A percentile compares a stretch with the other conserved stretches of the same genome.
Conservation (phyloP, 208 protist genomes). For the Acanthamoeba sp. region DNA sequence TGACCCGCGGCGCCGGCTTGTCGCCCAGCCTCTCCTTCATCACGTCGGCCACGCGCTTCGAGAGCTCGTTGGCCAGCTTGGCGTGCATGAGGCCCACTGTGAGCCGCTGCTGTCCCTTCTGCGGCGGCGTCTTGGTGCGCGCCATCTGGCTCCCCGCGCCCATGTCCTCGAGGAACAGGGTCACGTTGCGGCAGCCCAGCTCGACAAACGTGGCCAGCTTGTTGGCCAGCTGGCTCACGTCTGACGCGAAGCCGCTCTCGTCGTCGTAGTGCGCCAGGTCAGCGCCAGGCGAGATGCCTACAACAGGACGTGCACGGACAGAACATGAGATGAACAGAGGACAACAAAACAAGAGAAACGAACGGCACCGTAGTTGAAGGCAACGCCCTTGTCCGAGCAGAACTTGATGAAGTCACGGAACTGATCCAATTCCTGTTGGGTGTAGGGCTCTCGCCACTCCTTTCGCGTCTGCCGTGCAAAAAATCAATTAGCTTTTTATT, state of each 20-base stretch:
- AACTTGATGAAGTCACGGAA: conserved; percentile 37
- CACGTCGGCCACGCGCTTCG: neutral
- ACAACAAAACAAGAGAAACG: neutral
- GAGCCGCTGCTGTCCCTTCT: conserved; percentile 8
- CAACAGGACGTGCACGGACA: neutral
- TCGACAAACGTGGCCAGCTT: conserved; percentile 17
- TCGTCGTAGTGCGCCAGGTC: neutral
- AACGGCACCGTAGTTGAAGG: conserved; percentile 20
- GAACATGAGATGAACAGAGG: neutral
- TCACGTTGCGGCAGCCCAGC: conserved; percentile 41
- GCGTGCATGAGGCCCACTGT: conserved; percentile 3
- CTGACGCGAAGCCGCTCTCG: neutral
- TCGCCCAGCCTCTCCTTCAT: neutral
- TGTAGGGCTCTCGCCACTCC: conserved; percentile 51
- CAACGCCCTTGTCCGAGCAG: neutral
- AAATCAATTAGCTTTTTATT: neutral
- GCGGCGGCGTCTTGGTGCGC: neutral
- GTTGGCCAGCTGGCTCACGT: neutral
- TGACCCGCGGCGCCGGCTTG: conserved; percentile 32
- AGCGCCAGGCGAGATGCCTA: neutral
- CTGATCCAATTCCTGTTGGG: neutral
- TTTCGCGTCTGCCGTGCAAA: neutral
- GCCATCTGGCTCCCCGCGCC: neutral
- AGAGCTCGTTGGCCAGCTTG: conserved; percentile 23
- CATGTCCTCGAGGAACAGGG: conserved; percentile 28